A percentile compares a stretch with the other conserved stretches of the same genome.
phyloP scores from a whole-genome alignment of 179 eudicot species.

The Pouteria campechiana region DNA sequence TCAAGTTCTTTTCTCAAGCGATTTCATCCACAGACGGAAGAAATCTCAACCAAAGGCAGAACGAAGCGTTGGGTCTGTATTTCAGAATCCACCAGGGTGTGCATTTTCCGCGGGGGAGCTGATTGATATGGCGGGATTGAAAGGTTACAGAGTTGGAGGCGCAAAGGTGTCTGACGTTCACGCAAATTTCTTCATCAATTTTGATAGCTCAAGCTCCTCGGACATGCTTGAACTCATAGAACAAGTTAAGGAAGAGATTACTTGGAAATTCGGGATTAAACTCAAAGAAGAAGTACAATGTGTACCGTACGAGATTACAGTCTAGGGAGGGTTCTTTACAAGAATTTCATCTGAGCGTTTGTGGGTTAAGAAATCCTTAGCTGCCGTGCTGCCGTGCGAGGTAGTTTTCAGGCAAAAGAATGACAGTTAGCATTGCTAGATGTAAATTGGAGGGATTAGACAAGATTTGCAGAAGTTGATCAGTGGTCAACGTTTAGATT shows the following conservation, averaged over 20 bases:
- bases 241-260: slow-evolving; percentile 8
- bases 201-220: slow-evolving; percentile 8
- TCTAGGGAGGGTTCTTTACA: too few relatives aligned
- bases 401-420: too few relatives aligned
- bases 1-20: too few relatives aligned
- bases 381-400: too few relatives aligned
- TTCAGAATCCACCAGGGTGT: slow-evolving; percentile 7
- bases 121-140: slow-evolving; percentile 10
- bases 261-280: slow-evolving; percentile 5
- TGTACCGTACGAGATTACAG: too few relatives aligned
- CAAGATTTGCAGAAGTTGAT: too few relatives aligned
- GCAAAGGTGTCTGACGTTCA: slow-evolving; percentile 14
- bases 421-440: too few relatives aligned
- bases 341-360: too few relatives aligned
- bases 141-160: slow-evolving; percentile 14
- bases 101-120: slow-evolving; percentile 11
- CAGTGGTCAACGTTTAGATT: too few relatives aligned
- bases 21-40: slow-evolving; percentile 9
- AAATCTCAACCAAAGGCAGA: slow-evolving; percentile 12
- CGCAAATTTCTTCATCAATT: slow-evolving; percentile 20
- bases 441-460: too few relatives aligned
- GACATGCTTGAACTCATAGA: slow-evolving; percentile 12
- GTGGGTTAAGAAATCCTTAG: too few relatives aligned
- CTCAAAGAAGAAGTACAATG: slow-evolving; percentile 11
- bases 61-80: slow-evolving; percentile 13